Base-by-base conservation (phyloP, 257 asterid genomes). In the Fraxinus anomala region DNA sequence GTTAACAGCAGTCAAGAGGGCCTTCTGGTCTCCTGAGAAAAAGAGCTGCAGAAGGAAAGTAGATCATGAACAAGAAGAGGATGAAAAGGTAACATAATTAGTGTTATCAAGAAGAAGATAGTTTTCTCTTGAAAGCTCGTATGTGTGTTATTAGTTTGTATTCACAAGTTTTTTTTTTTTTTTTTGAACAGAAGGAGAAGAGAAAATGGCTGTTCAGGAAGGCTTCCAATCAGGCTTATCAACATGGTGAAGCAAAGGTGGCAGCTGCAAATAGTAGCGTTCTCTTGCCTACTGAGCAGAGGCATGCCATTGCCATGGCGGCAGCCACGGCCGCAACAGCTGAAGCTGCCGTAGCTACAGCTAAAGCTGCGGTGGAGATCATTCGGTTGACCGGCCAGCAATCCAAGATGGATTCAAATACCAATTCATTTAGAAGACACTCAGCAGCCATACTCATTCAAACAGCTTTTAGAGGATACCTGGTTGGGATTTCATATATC, bases 1-100 rank as follows among this genome's bases (percentile, higher is more conserved):
- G 99, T 74, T 95, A 61, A 92, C 96, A 0, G 99, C 92, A 39
- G 94, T 95, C 33, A 95, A 92, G 73, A 88, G 92, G 77, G 99
- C 99, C 63, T 92, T 95, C 83, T 83, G 97, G 82, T 92, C 99
- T 78, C 98, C 87, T 70, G 92, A 90, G 74, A 91, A 86, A 68
- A 91, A 87, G 77, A 87, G 83, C 69, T 65, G 80, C 76, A 85
- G 92, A 44, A 87, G 91, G 86, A 89, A 85, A 78, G 91, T 87
- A 9, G 92, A 91, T 11, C 88, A 87, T 74, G 76, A 73, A 3
- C 89, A 83, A 5, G 88, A 88, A 13, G 92, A 87, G 0, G 91
- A 89, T 59, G 94, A 89, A 68, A 89, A 94, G 92, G 93, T 90
- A 72, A 28, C 68, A 1, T 28, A 26, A 63, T 44, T 61, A 30